These are phyloP conservation scores for Endogone sp. DNA, from an alignment of 192 early-diverging fungal species.

Conservation along the genomic window DNA sequence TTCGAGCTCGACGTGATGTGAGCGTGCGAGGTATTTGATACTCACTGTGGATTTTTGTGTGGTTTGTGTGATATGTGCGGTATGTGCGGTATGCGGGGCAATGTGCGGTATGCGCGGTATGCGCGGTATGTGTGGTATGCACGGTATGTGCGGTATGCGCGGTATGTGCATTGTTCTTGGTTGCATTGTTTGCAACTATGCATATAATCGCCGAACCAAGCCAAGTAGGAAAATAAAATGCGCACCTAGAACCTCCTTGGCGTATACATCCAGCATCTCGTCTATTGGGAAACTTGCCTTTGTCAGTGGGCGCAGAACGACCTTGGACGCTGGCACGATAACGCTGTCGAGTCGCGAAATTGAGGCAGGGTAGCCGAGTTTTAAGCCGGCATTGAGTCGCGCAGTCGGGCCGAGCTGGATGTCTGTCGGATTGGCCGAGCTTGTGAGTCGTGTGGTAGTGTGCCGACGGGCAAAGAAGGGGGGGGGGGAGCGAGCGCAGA, in stretches of 20 bases:
- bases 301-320: conserved; percentile 37
- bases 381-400: conserved; percentile 2
- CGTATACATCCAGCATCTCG: conserved; percentile 43
- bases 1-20: conserved; percentile 1
- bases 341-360: conserved; percentile 14
- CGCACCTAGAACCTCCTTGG: conserved; percentile 63
- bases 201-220: too few species aligned
- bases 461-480: conserved; percentile 18
- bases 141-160: too few species aligned
- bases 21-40: not conserved
- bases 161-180: too few species aligned
- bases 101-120: too few species aligned
- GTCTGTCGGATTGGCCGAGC: conserved; percentile 24
- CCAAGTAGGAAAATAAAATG: too few species aligned
- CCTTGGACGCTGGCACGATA: conserved; percentile 30
- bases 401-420: conserved; percentile 1
- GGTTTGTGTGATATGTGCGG: too few species aligned
- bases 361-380: not conserved
- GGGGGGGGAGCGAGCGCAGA: not conserved
- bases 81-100: too few species aligned
- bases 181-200: too few species aligned
- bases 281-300: conserved; percentile 36
- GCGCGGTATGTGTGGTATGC: too few species aligned
- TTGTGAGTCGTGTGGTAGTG: conserved; percentile 39
- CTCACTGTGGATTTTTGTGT: too few species aligned